Evolutionary conservation across 768 basidiomycete species (phyloP), one percentile per base, ranked within the genome.

Genomic region (Ramaria sp.): DNA sequence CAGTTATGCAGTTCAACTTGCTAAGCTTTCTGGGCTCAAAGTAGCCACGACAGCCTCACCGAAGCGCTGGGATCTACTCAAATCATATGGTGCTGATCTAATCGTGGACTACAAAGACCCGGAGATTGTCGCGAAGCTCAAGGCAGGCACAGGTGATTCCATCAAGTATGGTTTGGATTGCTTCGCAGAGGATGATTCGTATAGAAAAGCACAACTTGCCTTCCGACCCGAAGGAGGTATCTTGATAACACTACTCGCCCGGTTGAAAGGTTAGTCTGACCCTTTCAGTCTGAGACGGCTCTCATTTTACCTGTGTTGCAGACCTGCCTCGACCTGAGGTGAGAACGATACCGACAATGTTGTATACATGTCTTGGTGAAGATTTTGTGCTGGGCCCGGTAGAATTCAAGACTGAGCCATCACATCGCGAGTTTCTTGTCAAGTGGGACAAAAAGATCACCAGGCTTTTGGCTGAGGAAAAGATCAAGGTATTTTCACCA

Each of bases 11-110:
- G 64, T 77, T 16, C 70, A 73, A 57, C 66, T 77, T 10, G 70
- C 71, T 2, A 69, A 70, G 36, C 61, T 71, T 3, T 60, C 70
- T 0, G 77, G 76, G 13, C 66, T 74, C 55, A 67, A 67, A 25
- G 71, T 77, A 43, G 66, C 74, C 18, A 68, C 76, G 6, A 74
- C 73, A 20, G 69, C 73, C 5, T 76, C 74, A 0, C 64, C 69
- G 12, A 58, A 61, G 32, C 72, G 73, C 56, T 64, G 66, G 42
- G 66, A 63, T 0, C 61, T 70, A 15, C 59, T 76, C 16, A 67
- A 66, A 39, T 57, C 62, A 1, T 61, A 73, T 9, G 76, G 78
- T 2, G 78, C 77, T 1, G 66, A 70, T 34, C 67, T 66, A 3
- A 68, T 72, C 5, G 70, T 74, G 55, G 72, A 75, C 57, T 50